These are phyloP conservation scores for Candida broadrunensis DNA, from an alignment of 805 yeast genomes.

Conservation along the genomic window DNA sequence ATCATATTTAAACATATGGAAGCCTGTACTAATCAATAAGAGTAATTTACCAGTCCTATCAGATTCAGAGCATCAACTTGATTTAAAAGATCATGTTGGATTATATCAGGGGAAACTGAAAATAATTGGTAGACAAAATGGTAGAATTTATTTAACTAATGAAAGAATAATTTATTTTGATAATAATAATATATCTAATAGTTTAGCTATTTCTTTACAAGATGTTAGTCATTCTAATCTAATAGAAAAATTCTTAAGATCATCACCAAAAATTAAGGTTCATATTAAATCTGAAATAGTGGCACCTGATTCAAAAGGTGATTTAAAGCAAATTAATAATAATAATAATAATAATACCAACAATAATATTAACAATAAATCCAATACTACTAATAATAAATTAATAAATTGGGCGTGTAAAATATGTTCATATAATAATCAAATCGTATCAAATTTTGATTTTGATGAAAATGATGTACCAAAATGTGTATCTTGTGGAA, in stretches of 20 bases:
- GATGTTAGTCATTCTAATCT: slow-evolving; percentile 39
- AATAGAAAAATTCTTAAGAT: slow-evolving; percentile 59
- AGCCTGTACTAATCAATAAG: slow-evolving; percentile 32
- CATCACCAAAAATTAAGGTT: slow-evolving; percentile 72
- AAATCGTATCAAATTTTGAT: slow-evolving; percentile 15
- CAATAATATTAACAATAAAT: not conserved
- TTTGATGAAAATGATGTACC: slow-evolving; percentile 21
- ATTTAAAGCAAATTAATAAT: not conserved
- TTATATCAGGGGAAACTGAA: slow-evolving; percentile 75
- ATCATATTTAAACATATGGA: slow-evolving; percentile 26
- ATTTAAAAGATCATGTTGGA: slow-evolving; percentile 49
- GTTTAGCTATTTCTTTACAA: slow-evolving; percentile 46
- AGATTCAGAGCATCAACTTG: slow-evolving; percentile 31
- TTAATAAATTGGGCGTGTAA: slow-evolving; percentile 73
- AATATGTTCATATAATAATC: slow-evolving; percentile 78
- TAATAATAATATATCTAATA: slow-evolving; percentile 32
- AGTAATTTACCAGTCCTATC: slow-evolving; percentile 36
- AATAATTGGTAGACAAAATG: slow-evolving; percentile 62
- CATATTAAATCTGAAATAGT: slow-evolving; percentile 12
- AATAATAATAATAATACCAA: not conserved
- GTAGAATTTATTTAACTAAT: slow-evolving; percentile 76
- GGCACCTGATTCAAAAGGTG: not conserved
- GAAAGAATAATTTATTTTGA: slow-evolving; percentile 73
- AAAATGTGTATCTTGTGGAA: slow-evolving; percentile 39
- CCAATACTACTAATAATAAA: slow-evolving; percentile 5